These are phyloP conservation scores for Entoloma clypeatum DNA, from an alignment of 1,284 basidiomycete genomes.

Conservation along the genomic window DNA sequence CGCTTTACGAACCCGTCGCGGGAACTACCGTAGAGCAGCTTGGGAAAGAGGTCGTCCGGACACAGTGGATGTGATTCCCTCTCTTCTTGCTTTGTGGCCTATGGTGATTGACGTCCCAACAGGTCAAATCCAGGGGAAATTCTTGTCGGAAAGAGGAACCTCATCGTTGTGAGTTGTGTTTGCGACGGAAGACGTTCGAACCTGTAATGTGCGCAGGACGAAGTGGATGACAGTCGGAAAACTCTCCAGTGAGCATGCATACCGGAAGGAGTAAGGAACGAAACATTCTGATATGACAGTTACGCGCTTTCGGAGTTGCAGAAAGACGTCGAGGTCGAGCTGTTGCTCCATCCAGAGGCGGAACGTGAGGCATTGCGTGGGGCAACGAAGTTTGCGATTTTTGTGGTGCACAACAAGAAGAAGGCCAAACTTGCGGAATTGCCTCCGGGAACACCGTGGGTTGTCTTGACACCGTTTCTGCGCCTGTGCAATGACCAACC, in stretches of 20 bases:
- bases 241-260: slow-evolving; percentile 65
- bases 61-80: slow-evolving; percentile 85
- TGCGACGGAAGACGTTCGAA: background rate
- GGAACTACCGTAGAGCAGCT: slow-evolving; percentile 74
- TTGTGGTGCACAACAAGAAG: slow-evolving; percentile 94
- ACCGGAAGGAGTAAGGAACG: background rate
- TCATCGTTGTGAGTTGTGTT: slow-evolving; percentile 71
- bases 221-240: slow-evolving; percentile 92
- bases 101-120: slow-evolving; percentile 29
- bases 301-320: slow-evolving; percentile 86
- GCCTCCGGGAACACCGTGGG: slow-evolving; percentile 63
- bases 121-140: slow-evolving; percentile 62
- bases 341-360: slow-evolving; percentile 57
- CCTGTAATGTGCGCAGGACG: slow-evolving; percentile 55
- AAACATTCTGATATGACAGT: slow-evolving; percentile 33
- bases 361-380: slow-evolving; percentile 66
- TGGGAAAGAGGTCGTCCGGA: slow-evolving; percentile 82
- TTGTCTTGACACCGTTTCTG: slow-evolving; percentile 11
- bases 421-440: slow-evolving; percentile 80
- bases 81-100: slow-evolving; percentile 10
- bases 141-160: slow-evolving; percentile 74
- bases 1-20: slow-evolving; percentile 84
- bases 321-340: slow-evolving; percentile 80
- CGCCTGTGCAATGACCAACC: slow-evolving; percentile 6
- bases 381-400: slow-evolving; percentile 79